These are phyloP conservation scores for Aphanomyces astaci DNA, from an alignment of 352 stramenopile species.

Conservation along the genomic window DNA sequence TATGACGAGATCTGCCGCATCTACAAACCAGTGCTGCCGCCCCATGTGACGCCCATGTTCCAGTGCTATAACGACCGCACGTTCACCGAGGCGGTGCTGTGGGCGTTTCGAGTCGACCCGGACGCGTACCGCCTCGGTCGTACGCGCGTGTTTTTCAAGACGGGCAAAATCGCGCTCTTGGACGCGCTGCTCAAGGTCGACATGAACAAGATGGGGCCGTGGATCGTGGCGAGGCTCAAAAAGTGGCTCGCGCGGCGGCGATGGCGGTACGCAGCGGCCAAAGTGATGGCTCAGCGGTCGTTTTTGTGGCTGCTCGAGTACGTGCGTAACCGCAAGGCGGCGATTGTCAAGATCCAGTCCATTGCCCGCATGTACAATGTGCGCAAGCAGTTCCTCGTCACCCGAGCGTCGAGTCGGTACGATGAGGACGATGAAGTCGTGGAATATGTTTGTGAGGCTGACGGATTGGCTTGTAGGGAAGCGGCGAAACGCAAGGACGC, in stretches of 20 bases:
- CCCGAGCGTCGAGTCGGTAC: constrained; percentile 60
- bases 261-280: constrained; percentile 78
- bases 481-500: constrained; percentile 44
- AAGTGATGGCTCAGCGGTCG: constrained; percentile 72
- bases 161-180: constrained; percentile 83
- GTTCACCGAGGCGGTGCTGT: constrained; percentile 84
- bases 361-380: constrained; percentile 81
- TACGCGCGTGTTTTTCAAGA: constrained; percentile 90
- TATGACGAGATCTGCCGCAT: constrained; percentile 87
- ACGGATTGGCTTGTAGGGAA: constrained; percentile 5
- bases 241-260: constrained; percentile 80
- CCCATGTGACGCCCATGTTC: constrained; percentile 74
- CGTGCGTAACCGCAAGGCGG: constrained; percentile 59
- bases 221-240: constrained; percentile 71
- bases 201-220: constrained; percentile 85
- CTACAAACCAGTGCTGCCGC: constrained; percentile 71
- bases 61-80: constrained; percentile 72
- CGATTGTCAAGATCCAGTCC: constrained; percentile 74
- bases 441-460: not conserved
- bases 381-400: constrained; percentile 71
- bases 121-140: constrained; percentile 82
- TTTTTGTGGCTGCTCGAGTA: constrained; percentile 78
- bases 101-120: constrained; percentile 82
- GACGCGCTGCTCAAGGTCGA: constrained; percentile 82
- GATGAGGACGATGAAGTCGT: constrained; percentile 28